These are phyloP conservation scores for Mycena maculata DNA, from an alignment of 768 basidiomycete species.

Conservation along the genomic window DNA sequence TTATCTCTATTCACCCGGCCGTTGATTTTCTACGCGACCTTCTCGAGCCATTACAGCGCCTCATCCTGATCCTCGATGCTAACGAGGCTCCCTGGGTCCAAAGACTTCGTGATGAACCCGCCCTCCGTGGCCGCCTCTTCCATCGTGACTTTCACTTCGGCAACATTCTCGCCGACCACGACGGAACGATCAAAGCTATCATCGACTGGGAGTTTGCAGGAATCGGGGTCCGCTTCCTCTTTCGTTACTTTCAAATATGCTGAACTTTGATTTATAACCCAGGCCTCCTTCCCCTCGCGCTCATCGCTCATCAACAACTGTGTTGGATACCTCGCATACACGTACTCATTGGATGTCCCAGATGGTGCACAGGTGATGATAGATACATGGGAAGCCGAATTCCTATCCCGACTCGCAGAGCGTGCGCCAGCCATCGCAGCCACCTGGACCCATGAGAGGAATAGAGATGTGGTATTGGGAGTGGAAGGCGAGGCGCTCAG, in stretches of 20 bases:
- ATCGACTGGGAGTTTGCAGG: conserved; percentile 35
- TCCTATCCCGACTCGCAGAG: conserved; percentile 9
- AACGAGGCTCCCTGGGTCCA: conserved; percentile 16
- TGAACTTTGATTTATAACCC: neutral
- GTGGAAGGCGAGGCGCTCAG: conserved; percentile 27
- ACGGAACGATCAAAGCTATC: conserved; percentile 27
- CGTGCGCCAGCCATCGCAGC: conserved; percentile 22
- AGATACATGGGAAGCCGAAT: conserved; percentile 22
- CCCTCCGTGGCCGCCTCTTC: conserved; percentile 21
- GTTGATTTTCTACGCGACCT: conserved; percentile 19
- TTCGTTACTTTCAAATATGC: neutral
- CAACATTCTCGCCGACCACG: conserved; percentile 27
- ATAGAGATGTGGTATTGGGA: conserved; percentile 16
- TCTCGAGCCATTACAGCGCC: conserved; percentile 13
- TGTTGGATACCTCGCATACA: conserved; percentile 5
- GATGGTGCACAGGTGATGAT: conserved; percentile 6
- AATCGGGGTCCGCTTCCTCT: conserved; percentile 12
- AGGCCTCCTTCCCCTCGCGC: conserved; percentile 22
- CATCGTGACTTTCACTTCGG: conserved; percentile 34
- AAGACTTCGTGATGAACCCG: conserved; percentile 8
- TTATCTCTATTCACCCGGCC: conserved; percentile 27
- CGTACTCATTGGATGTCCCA: neutral
- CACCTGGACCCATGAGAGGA: conserved; percentile 16
- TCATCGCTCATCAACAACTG: conserved; percentile 21
- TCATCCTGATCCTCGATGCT: conserved; percentile 20